Evolutionary conservation across 2,329 filamentous ascomycete species (phyloP).

Genomic region (Penicillium paneum): DNA sequence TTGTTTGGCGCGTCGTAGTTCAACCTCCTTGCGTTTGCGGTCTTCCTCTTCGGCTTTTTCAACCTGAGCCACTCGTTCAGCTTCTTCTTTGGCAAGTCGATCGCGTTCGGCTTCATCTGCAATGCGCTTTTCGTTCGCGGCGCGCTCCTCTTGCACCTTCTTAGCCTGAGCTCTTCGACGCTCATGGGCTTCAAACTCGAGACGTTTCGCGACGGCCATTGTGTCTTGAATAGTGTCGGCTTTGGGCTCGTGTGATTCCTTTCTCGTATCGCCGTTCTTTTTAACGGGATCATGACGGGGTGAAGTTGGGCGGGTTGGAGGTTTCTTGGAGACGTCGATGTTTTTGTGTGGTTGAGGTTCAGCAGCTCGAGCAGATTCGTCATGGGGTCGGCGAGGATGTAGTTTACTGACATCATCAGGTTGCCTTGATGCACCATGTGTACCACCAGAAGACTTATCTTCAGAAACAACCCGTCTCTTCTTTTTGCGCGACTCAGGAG

Average conservation of each 20-base stretch:
- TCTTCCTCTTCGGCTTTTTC: slow-evolving; percentile 46
- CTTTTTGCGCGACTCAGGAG: slow-evolving; percentile 41
- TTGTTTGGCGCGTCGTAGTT: slow-evolving; percentile 43
- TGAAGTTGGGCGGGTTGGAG: slow-evolving; percentile 4
- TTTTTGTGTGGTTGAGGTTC: slow-evolving; percentile 12
- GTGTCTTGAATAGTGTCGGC: slow-evolving; percentile 29
- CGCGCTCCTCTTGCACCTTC: slow-evolving; percentile 33
- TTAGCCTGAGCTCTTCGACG: slow-evolving; percentile 25
- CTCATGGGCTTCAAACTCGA: slow-evolving; percentile 27
- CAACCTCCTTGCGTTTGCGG: slow-evolving; percentile 42
- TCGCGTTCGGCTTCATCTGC: slow-evolving; percentile 29
- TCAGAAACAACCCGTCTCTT: slow-evolving; percentile 43
- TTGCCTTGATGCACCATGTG: slow-evolving; percentile 34
- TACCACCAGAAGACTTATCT: slow-evolving; percentile 32
- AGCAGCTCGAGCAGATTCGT: slow-evolving; percentile 10
- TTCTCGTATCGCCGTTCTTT: slow-evolving; percentile 29
- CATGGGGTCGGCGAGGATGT: slow-evolving; percentile 15
- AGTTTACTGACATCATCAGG: slow-evolving; percentile 21
- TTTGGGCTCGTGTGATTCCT: slow-evolving; percentile 31
- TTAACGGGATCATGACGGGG: slow-evolving; percentile 11
- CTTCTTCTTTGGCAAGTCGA: slow-evolving; percentile 35
- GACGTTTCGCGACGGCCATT: slow-evolving; percentile 32
- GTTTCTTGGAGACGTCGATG: slow-evolving; percentile 13
- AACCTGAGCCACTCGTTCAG: slow-evolving; percentile 33
- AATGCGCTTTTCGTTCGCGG: slow-evolving; percentile 30